phyloP scores from a whole-genome alignment of 371 early-diverging fungal species.

The Mycotypha africana region DNA sequence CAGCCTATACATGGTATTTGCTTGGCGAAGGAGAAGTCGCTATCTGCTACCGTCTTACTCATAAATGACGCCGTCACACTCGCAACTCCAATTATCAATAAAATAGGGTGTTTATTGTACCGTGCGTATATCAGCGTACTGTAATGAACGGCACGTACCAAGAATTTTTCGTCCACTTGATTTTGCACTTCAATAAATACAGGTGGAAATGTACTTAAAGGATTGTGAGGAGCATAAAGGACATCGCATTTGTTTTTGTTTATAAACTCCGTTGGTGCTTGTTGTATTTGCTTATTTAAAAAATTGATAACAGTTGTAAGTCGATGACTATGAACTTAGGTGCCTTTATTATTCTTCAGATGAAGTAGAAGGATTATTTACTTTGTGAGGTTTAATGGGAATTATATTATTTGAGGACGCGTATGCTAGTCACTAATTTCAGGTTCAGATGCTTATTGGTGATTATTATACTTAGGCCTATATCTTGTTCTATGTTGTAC shows the following conservation, averaged over 20 bases:
- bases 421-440: too few relatives aligned
- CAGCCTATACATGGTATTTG: conserved; percentile 9
- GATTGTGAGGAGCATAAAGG: conserved; percentile 8
- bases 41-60: not conserved
- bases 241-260: conserved; percentile 7
- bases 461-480: too few relatives aligned
- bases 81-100: conserved; percentile 6
- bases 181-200: conserved; percentile 11
- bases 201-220: conserved; percentile 10
- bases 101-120: conserved; percentile 8
- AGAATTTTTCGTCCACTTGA: conserved; percentile 6
- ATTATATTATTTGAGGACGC: too few relatives aligned
- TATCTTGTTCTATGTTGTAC: too few relatives aligned
- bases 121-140: conserved; percentile 9
- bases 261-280: conserved; percentile 12
- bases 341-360: too few relatives aligned
- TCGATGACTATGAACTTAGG: too few relatives aligned
- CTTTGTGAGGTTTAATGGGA: too few relatives aligned
- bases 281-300: too few relatives aligned
- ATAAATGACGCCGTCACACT: conserved; percentile 1
- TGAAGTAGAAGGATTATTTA: too few relatives aligned
- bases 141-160: conserved; percentile 8
- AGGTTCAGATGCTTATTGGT: too few relatives aligned
- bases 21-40: conserved; percentile 8
- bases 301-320: too few relatives aligned